These are phyloP conservation scores for Myriosclerotinia duriaeana DNA, from an alignment of 2,329 filamentous ascomycete species.

Conservation along the genomic window DNA sequence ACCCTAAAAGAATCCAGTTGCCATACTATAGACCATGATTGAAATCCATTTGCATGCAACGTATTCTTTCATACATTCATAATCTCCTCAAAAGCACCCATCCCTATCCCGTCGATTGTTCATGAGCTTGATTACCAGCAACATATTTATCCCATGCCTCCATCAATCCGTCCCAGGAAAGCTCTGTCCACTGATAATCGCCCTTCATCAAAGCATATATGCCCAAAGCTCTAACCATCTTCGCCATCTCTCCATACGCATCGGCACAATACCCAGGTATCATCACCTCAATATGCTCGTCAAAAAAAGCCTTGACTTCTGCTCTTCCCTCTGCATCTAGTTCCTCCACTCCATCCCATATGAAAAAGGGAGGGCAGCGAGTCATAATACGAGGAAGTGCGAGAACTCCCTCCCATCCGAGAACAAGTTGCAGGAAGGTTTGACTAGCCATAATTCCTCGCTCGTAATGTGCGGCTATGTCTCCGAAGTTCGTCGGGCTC, in stretches of 20 bases:
- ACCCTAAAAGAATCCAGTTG: too few relatives aligned
- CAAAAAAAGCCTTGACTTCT: background rate
- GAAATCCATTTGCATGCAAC: too few relatives aligned
- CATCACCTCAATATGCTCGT: background rate
- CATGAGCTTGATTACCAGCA: background rate
- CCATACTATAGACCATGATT: too few relatives aligned
- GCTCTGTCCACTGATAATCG: background rate
- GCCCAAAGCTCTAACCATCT: background rate
- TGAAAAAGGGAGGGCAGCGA: background rate
- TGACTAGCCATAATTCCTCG: too few relatives aligned
- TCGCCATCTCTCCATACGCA: constrained; percentile 3
- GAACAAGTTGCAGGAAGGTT: background rate
- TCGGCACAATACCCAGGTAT: background rate
- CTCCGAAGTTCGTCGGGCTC: too few relatives aligned
- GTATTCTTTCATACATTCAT: too few relatives aligned
- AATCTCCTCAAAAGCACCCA: background rate
- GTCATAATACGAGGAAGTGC: constrained; percentile 11
- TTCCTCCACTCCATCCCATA: background rate
- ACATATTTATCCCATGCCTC: background rate
- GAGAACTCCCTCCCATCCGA: background rate
- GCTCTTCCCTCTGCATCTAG: too few relatives aligned
- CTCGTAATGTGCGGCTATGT: too few relatives aligned
- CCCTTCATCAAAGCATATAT: constrained; percentile 1
- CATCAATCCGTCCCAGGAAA: background rate
- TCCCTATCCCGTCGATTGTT: background rate